Percentiles rank a stretch among this genome's conserved stretches.
phyloP scores from a whole-genome alignment of 169 alveolate genomes.

The Plasmodium blacklocki region DNA sequence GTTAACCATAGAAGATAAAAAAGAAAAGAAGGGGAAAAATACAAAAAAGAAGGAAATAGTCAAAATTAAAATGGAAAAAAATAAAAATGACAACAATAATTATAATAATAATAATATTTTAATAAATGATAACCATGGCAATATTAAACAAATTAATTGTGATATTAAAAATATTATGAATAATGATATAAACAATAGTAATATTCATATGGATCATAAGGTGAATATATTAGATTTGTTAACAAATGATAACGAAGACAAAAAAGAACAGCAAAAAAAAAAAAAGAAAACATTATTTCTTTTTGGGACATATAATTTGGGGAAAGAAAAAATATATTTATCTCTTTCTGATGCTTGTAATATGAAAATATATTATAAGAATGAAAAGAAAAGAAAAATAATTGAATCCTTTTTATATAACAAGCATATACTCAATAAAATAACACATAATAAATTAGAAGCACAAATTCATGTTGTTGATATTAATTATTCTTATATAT shows the following conservation, averaged over 20 bases:
- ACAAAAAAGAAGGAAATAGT: background rate
- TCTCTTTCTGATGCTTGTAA: conserved; percentile 72
- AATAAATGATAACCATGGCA: background rate
- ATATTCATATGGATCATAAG: too few species aligned
- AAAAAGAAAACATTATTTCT: conserved; percentile 59
- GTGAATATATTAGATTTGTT: background rate
- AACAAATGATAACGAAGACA: background rate
- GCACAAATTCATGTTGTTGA: conserved; percentile 72
- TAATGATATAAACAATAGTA: too few species aligned
- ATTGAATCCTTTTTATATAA: conserved; percentile 39
- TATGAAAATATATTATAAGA: conserved; percentile 62
- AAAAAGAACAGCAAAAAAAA: background rate
- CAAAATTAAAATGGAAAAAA: background rate
- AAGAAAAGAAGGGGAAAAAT: background rate
- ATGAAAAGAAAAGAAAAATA: conserved; percentile 39
- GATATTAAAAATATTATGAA: too few species aligned
- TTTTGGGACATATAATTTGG: conserved; percentile 73
- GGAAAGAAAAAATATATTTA: conserved; percentile 69
- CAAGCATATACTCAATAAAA: conserved; percentile 37
- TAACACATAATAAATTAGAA: conserved; percentile 72
- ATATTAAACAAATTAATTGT: background rate
- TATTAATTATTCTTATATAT: conserved; percentile 60
- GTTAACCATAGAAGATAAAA: background rate
- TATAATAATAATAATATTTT: background rate
- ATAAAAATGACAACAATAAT: background rate